Percentiles rank a stretch among this genome's conserved stretches.
phyloP scores from a whole-genome alignment of 2,329 filamentous ascomycete genomes.

The Helminthosporium solani region DNA sequence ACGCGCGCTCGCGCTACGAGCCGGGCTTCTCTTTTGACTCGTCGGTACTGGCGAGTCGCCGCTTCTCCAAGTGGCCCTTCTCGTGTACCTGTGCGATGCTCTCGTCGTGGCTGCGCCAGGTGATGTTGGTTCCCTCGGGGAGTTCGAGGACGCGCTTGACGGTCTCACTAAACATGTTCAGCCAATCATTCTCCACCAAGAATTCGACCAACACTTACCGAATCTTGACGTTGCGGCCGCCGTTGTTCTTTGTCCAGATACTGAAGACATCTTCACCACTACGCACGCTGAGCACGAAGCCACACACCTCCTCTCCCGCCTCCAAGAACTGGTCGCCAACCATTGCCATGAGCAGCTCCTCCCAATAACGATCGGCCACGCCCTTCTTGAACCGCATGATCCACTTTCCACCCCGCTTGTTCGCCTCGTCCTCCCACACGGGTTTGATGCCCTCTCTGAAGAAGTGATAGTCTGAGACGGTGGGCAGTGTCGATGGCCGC shows the following conservation, averaged over 20 bases:
- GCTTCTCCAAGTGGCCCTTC: conserved; percentile 59
- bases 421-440: conserved; percentile 98
- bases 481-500: conserved; percentile 80
- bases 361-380: conserved; percentile 94
- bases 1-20: conserved; percentile 14
- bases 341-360: conserved; percentile 85
- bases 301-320: conserved; percentile 90
- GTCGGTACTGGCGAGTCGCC: conserved; percentile 43
- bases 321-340: conserved; percentile 94
- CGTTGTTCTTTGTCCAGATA: conserved; percentile 95
- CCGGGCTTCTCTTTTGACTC: conserved; percentile 36
- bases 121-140: conserved; percentile 83
- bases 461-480: conserved; percentile 96
- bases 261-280: conserved; percentile 97
- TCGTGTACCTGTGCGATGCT: conserved; percentile 93
- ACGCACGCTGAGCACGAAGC: conserved; percentile 88
- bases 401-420: conserved; percentile 96
- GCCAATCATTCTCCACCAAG: conserved; percentile 3
- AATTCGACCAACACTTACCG: conserved; percentile 60
- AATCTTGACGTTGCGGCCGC: conserved; percentile 92
- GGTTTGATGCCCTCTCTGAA: conserved; percentile 96
- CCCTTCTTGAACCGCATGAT: conserved; percentile 96
- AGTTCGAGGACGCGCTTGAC: conserved; percentile 88
- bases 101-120: conserved; percentile 95
- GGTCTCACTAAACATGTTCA: conserved; percentile 66